Evolutionary conservation across 805 yeast species (phyloP), one percentile per base, ranked within the genome.

Genomic region (Ogataea trehalophila): DNA sequence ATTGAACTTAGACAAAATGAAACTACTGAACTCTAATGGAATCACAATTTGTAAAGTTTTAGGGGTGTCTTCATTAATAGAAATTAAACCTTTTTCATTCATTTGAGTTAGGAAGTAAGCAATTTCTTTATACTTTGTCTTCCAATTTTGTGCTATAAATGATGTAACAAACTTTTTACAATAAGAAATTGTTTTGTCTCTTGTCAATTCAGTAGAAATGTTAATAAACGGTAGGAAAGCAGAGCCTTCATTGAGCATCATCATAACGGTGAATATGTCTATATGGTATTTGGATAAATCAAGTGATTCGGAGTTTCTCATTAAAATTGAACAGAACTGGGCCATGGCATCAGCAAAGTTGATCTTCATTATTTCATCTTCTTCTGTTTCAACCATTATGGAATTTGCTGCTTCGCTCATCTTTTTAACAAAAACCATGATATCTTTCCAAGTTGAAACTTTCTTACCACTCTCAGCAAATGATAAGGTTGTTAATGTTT

Each of bases 401-500:
- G 39, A 36, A 2, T 43, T 9, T 6, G 59, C 45, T 6, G 37
- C 9, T 7, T 46, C 44, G 18, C 47, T 37, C 4, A 63, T 36
- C 31, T 41, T 39, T 9, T 46, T 49, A 15, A 61, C 52, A 34
- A 51, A 48, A 7, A 50, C 47, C 6, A 60, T 47, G 16, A 60
- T 37, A 8, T 44, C 44, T 3, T 48, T 44, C 92, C 92, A 85
- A 51, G 72, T 66, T 1, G 71, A 58, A 4, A 84, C 73, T 57
- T 81, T 83, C 50, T 65, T 75, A 56, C 94, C 94, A 41, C 88
- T 80, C 50, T 85, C 91, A 3, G 87, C 81, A 63, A 83, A 86
- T 0, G 74, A 61, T 43, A 85, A 59, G 0, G 83, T 63, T 0
- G 74, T 61, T 37, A 82, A 54, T 2, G 81, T 45, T 52, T 73